phyloP scores from a whole-genome alignment of 345 rosid species.

The Citrus reticulata region DNA sequence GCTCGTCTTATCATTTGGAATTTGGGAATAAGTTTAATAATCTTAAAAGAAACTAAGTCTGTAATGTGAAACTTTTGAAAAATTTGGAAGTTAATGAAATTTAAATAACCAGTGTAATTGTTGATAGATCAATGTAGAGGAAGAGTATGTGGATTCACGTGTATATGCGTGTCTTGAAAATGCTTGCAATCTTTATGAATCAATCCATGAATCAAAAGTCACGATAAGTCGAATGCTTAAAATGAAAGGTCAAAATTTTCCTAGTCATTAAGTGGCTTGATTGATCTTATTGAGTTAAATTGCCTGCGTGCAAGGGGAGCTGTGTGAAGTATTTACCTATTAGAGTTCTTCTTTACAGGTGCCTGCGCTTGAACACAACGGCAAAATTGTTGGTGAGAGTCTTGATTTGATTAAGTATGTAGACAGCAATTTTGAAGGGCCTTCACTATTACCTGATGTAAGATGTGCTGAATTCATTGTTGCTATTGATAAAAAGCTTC shows the following conservation, averaged over 20 bases:
- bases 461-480: constrained; percentile 5
- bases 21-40: not conserved
- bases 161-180: not conserved
- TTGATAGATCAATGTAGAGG: not conserved
- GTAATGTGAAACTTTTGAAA: no score
- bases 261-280: no score
- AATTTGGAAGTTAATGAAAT: no score
- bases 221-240: not conserved
- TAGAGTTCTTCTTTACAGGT: constrained; percentile 39
- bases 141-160: not conserved
- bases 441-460: constrained; percentile 67
- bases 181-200: not conserved
- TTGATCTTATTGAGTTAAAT: no score
- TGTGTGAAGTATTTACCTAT: no score
- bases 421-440: constrained; percentile 77
- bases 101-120: no score
- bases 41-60: not conserved
- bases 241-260: no score
- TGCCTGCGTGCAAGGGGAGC: no score
- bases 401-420: constrained; percentile 72
- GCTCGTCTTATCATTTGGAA: not conserved
- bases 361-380: constrained; percentile 89
- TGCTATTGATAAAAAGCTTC: not conserved
- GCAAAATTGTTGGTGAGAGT: constrained; percentile 84
- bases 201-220: not conserved